Evolutionary conservation across 371 early-diverging fungal species (phyloP).

Genomic region (Actinomucor elegans): DNA sequence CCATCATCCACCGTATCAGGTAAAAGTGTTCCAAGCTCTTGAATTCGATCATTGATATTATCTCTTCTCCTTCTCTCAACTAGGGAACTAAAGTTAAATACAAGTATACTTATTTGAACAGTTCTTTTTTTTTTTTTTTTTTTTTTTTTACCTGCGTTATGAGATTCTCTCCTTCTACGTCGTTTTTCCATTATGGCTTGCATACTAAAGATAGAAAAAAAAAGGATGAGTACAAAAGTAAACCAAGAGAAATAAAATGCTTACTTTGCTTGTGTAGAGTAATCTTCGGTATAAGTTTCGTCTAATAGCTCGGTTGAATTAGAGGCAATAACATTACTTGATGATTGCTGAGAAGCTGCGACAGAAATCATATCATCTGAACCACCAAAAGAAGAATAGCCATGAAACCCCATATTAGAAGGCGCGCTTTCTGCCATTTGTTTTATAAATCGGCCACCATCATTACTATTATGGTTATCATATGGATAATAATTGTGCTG

Average conservation of each 20-base stretch:
- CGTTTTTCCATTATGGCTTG: slow-evolving; percentile 76
- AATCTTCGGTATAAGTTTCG: slow-evolving; percentile 9
- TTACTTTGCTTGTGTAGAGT: slow-evolving; percentile 27
- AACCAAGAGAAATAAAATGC: too few relatives aligned
- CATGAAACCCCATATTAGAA: slow-evolving; percentile 18
- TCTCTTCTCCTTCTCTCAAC: slow-evolving; percentile 94
- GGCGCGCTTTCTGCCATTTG: slow-evolving; percentile 21
- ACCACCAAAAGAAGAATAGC: slow-evolving; percentile 11
- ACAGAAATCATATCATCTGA: slow-evolving; percentile 20
- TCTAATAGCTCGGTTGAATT: neutral
- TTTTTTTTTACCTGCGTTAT: slow-evolving; percentile 77
- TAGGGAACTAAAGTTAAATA: too few relatives aligned
- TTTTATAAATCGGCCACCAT: neutral
- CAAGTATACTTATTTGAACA: neutral
- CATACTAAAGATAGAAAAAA: too few relatives aligned
- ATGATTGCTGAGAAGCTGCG: slow-evolving; percentile 14
- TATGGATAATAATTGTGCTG: slow-evolving; percentile 4
- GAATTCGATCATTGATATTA: slow-evolving; percentile 96
- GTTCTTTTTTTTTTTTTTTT: neutral
- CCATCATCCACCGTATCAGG: slow-evolving; percentile 69
- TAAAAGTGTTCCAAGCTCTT: slow-evolving; percentile 83
- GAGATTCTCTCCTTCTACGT: slow-evolving; percentile 89
- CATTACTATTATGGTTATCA: neutral
- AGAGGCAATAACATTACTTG: neutral
- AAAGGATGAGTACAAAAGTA: too few relatives aligned